Evolutionary conservation across 2,329 filamentous ascomycete genomes (phyloP).

Genomic region (Aspergillus neoniger): DNA sequence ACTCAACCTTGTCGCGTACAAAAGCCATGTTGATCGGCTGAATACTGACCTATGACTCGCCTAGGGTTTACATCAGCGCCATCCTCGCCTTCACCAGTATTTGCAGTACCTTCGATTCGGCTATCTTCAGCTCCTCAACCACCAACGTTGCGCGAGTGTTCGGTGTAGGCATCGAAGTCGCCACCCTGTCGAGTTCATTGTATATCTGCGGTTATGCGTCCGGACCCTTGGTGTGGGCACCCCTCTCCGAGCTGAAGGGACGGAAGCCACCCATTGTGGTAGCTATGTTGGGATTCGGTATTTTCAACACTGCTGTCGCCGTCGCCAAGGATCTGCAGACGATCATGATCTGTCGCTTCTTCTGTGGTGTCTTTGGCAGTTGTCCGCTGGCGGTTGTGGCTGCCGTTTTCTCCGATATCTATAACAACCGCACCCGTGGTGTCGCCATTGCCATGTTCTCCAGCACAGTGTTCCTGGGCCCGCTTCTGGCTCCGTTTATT

Average conservation of each 20-base stretch:
- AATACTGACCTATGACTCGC: neutral
- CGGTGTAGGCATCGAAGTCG: constrained; percentile 43
- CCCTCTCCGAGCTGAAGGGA: constrained; percentile 61
- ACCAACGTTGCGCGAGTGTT: constrained; percentile 52
- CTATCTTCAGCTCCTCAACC: constrained; percentile 69
- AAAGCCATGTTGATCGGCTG: neutral
- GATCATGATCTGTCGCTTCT: constrained; percentile 45
- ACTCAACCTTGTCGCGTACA: too few relatives aligned
- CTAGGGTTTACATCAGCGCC: constrained; percentile 25
- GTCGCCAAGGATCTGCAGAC: constrained; percentile 39
- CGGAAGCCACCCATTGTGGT: constrained; percentile 53
- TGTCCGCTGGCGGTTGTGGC: constrained; percentile 44
- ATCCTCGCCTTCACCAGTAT: constrained; percentile 23
- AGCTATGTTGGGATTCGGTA: constrained; percentile 41
- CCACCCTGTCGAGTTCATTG: constrained; percentile 47
- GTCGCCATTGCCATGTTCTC: constrained; percentile 51
- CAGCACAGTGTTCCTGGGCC: constrained; percentile 56
- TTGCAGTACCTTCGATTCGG: constrained; percentile 52
- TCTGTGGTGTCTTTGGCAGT: constrained; percentile 47
- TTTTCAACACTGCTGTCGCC: constrained; percentile 49
- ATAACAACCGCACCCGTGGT: constrained; percentile 42
- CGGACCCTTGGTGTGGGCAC: constrained; percentile 62
- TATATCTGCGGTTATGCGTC: constrained; percentile 55
- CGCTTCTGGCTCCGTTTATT: constrained; percentile 52
- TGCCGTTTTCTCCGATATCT: constrained; percentile 51